These are phyloP conservation scores for Pythium plurisporium DNA, from an alignment of 352 stramenopile genomes.

Conservation along the genomic window DNA sequence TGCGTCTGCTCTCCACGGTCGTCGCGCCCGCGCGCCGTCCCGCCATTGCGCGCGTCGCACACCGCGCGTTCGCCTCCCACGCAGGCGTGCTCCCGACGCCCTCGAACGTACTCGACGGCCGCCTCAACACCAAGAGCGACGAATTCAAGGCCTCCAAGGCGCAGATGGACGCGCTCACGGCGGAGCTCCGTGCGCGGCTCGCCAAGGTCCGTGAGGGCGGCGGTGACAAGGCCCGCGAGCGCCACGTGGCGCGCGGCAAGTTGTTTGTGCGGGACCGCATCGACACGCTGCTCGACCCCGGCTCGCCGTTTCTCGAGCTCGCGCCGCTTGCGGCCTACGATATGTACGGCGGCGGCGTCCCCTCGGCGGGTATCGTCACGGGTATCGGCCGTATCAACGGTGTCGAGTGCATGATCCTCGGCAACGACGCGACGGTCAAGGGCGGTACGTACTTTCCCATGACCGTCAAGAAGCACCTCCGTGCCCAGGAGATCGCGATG, in stretches of 20 bases:
- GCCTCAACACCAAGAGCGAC: constrained; percentile 54
- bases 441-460: constrained; percentile 98
- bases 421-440: constrained; percentile 98
- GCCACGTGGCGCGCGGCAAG: constrained; percentile 78
- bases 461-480: constrained; percentile 97
- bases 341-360: constrained; percentile 81
- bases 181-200: constrained; percentile 39
- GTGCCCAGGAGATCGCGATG: constrained; percentile 94
- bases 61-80: constrained; percentile 34
- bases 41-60: background rate
- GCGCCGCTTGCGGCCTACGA: constrained; percentile 85
- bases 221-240: constrained; percentile 53
- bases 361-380: constrained; percentile 87
- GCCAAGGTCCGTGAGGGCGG: constrained; percentile 53
- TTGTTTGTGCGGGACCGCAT: constrained; percentile 92
- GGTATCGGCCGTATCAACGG: constrained; percentile 85
- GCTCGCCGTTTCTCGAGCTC: constrained; percentile 96
- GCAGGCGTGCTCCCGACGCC: constrained; percentile 31
- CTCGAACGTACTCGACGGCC: constrained; percentile 59
- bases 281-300: constrained; percentile 91
- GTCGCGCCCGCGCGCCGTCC: constrained; percentile 1
- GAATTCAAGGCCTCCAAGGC: constrained; percentile 53
- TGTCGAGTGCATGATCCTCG: constrained; percentile 95
- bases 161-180: constrained; percentile 54
- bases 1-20: constrained; percentile 11